phyloP scores from a whole-genome alignment of 2,329 filamentous ascomycete genomes.

The Fusarium pilosicola region DNA sequence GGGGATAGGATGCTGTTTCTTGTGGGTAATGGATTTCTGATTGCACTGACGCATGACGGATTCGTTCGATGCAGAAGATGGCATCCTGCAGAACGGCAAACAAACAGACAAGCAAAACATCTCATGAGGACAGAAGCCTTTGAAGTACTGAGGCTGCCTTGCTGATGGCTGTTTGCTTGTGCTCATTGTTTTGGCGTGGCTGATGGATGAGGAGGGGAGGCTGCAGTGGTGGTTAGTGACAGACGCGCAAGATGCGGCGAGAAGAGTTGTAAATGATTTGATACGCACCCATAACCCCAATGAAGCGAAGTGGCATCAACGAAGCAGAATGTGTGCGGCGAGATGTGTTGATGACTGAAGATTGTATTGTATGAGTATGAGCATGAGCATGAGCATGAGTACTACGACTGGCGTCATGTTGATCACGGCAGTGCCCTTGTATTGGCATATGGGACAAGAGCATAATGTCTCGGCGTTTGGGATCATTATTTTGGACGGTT shows the following conservation, averaged over 20 bases:
- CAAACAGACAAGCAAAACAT: constrained; percentile 18
- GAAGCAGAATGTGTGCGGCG: constrained; percentile 24
- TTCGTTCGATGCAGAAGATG: constrained; percentile 28
- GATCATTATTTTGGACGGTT: not conserved
- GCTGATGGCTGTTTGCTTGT: constrained; percentile 34
- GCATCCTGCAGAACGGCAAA: constrained; percentile 38
- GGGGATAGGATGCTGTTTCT: constrained; percentile 42
- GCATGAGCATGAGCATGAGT: not conserved
- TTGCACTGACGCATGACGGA: not conserved
- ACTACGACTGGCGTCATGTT: constrained; percentile 15
- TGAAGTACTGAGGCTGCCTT: constrained; percentile 18
- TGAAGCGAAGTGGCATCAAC: constrained; percentile 42
- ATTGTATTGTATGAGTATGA: constrained; percentile 22
- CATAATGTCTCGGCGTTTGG: constrained; percentile 18
- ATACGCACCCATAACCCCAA: constrained; percentile 42
- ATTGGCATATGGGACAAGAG: constrained; percentile 13
- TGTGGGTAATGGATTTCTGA: constrained; percentile 22
- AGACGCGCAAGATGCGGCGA: constrained; percentile 44
- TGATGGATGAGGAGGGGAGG: constrained; percentile 42
- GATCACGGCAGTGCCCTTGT: constrained; percentile 3
- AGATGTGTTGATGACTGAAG: constrained; percentile 34
- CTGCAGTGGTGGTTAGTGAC: constrained; percentile 40
- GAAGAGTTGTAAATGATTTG: constrained; percentile 48
- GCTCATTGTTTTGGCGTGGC: constrained; percentile 36
- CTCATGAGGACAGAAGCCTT: constrained; percentile 14